Conservation (phyloP, 1,284 basidiomycete genomes). For the Ganoderma resinaceum region DNA sequence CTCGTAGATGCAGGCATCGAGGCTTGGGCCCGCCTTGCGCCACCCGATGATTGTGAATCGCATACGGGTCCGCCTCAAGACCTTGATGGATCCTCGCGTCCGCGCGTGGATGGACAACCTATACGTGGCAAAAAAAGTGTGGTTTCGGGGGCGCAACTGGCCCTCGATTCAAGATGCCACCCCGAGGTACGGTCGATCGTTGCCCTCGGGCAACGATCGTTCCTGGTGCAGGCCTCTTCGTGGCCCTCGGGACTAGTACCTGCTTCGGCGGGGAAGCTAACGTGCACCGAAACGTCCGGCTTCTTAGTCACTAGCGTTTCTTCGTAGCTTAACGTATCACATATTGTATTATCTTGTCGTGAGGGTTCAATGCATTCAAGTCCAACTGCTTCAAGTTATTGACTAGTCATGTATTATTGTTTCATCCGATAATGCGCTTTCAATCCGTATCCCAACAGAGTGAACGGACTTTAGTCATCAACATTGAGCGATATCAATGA, state of each 20-base stretch:
- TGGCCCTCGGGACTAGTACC: slow-evolving; percentile 25
- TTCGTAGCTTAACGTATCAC: neutral
- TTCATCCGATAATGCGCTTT: too few relatives aligned
- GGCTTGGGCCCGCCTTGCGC: neutral
- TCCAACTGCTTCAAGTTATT: too few relatives aligned
- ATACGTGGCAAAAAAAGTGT: neutral
- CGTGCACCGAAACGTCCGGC: slow-evolving; percentile 13
- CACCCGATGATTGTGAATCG: neutral
- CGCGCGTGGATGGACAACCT: neutral
- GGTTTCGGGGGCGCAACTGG: slow-evolving; percentile 15
- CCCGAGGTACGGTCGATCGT: slow-evolving; percentile 21
- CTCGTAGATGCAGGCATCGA: neutral
- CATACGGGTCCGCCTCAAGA: neutral
- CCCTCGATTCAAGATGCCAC: slow-evolving; percentile 18
- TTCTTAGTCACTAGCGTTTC: neutral
- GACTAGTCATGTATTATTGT: too few relatives aligned
- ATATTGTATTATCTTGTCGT: too few relatives aligned
- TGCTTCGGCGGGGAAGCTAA: slow-evolving; percentile 20
- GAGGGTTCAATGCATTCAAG: too few relatives aligned
- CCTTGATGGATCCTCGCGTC: neutral
- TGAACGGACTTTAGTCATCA: too few relatives aligned
- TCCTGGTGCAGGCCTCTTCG: slow-evolving; percentile 23
- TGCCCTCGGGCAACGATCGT: slow-evolving; percentile 1
- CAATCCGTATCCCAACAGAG: too few relatives aligned
- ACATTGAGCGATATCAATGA: too few relatives aligned